phyloP scores from a whole-genome alignment of 129 eudicot species.

The Centrapalus pauciflorus region DNA sequence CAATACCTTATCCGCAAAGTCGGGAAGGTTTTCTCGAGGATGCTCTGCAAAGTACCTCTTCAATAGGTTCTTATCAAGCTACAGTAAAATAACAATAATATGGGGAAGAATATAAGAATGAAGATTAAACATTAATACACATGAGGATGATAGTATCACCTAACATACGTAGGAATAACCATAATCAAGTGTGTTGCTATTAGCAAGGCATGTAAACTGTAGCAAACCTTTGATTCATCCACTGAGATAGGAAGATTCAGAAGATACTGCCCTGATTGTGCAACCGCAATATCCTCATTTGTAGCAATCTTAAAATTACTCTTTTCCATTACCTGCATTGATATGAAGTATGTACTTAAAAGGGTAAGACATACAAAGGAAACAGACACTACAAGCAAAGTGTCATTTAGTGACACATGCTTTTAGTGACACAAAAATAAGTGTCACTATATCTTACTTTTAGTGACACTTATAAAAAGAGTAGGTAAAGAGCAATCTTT shows the following conservation, averaged over 20 bases:
- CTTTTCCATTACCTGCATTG: constrained; percentile 66
- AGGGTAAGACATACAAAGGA: too few relatives aligned
- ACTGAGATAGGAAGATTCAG: constrained; percentile 92
- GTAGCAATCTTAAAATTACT: constrained; percentile 84
- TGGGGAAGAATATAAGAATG: neutral
- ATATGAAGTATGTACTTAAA: neutral
- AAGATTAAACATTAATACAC: neutral
- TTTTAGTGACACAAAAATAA: too few relatives aligned
- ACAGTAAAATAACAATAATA: constrained; percentile 18
- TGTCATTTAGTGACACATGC: too few relatives aligned
- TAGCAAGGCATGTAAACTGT: neutral
- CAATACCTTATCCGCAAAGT: constrained; percentile 85
- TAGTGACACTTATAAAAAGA: too few relatives aligned
- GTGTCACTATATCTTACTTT: too few relatives aligned
- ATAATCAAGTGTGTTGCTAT: neutral
- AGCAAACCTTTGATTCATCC: constrained; percentile 82
- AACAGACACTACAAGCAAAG: too few relatives aligned
- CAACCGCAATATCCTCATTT: constrained; percentile 78
- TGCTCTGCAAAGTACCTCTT: constrained; percentile 66
- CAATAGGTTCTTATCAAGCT: constrained; percentile 78
- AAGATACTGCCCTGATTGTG: constrained; percentile 87
- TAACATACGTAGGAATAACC: neutral
- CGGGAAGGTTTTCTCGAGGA: constrained; percentile 78
- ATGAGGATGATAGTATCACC: neutral
- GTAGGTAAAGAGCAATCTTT: too few relatives aligned